phyloP scores from a whole-genome alignment of 2,329 filamentous ascomycete genomes.

The Cadophora luteo-olivacea region DNA sequence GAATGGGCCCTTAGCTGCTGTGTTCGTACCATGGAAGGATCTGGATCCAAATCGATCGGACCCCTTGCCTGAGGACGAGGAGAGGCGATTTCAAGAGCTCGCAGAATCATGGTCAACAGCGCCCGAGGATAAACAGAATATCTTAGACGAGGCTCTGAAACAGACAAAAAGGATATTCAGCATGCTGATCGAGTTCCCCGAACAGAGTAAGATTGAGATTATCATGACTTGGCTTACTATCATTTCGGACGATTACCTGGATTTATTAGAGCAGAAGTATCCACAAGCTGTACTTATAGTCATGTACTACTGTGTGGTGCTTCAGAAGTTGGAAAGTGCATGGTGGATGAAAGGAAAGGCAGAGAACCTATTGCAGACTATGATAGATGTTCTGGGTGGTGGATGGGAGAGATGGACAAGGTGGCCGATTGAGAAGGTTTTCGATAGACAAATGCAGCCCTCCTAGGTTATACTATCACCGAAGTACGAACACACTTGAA shows the following conservation, averaged over 20 bases:
- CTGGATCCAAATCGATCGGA: slow-evolving; percentile 28
- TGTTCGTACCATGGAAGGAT: slow-evolving; percentile 36
- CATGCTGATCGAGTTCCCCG: slow-evolving; percentile 37
- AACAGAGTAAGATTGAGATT: slow-evolving; percentile 29
- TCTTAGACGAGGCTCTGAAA: slow-evolving; percentile 28
- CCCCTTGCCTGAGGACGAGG: slow-evolving; percentile 30
- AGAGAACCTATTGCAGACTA: slow-evolving; percentile 46
- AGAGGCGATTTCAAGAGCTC: slow-evolving; percentile 30
- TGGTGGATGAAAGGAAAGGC: slow-evolving; percentile 55
- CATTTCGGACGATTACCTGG: slow-evolving; percentile 44
- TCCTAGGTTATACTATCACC: not conserved
- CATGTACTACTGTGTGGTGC: slow-evolving; percentile 47
- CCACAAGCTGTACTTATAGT: slow-evolving; percentile 48
- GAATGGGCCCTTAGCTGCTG: slow-evolving; percentile 37
- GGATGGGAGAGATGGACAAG: slow-evolving; percentile 37
- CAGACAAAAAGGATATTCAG: slow-evolving; percentile 32
- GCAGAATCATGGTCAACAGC: slow-evolving; percentile 30
- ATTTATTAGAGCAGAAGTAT: slow-evolving; percentile 44
- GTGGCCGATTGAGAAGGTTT: slow-evolving; percentile 38
- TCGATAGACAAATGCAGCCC: slow-evolving; percentile 9
- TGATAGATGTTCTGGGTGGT: slow-evolving; percentile 39
- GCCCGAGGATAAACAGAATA: slow-evolving; percentile 19
- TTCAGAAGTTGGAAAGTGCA: slow-evolving; percentile 46
- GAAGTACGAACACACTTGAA: not conserved
- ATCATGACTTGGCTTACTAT: slow-evolving; percentile 49